Evolutionary conservation across 129 eudicot genomes (phyloP), one percentile per base, ranked within the genome.

Genomic region (Erigeron canadensis): DNA sequence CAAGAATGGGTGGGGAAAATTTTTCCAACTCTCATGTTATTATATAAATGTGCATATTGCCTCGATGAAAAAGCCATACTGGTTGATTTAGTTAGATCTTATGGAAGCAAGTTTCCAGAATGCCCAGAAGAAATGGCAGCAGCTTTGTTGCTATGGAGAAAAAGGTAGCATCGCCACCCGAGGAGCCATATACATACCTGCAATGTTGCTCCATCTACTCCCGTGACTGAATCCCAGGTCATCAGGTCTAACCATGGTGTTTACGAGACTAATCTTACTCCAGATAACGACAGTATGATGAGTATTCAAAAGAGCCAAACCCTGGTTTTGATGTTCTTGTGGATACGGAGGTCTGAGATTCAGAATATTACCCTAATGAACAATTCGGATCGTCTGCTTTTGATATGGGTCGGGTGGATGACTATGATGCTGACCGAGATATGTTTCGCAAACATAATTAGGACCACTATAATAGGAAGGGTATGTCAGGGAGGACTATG

Each of bases 321-420:
- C 98, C 98, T 82, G 98, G 96, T 19, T 89, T 93, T 77, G 96
- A 93, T 81, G 96, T 93, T 72, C 98, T 93, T 73, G 98, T 93
- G 75, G 96, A 89, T 65, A 86, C 84, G 23, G 89, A 93, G 21
- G 80, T 67, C 42, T 66, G 86, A 23, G 95, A 87, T 57, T 81
- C 93, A 54, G 95, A 86, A 48, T 93, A 86, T 71, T 93, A 93
- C 78, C 82, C 75, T 11, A 59, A 82, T 64, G 96, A 92, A 75
- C 94, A 82, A 66, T 83, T 79, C 85, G 86, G 78, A 53, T 84
- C 91, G 75, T 65, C 86, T 50, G 88, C 84, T 21, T 91, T 78
- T 66, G 90, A 88, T 46, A 69, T 82, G 69, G 87, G 80, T 15
- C 94, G 69, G 19, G 56, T 84, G 4, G 50, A 67, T 54, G 91